Evolutionary conservation across 306 rosid genomes (phyloP), one percentile per base, ranked within the genome.

Genomic region (Sechiopsis laciniata): DNA sequence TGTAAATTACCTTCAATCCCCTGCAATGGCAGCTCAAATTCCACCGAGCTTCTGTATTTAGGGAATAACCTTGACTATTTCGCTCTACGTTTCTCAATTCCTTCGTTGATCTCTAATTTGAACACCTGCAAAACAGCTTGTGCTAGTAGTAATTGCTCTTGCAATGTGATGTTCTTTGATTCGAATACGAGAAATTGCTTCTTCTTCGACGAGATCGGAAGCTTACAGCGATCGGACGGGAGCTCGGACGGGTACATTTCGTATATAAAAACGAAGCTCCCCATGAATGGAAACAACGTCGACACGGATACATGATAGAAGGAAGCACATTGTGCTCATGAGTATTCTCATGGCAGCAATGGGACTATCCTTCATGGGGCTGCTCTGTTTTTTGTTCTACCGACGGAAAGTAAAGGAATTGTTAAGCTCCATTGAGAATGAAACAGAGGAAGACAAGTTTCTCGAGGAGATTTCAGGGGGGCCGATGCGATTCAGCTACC

Each of bases 401-500:
- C 57, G 60, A 73, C 74, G 11, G 63, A 80, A 64, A 73, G 64
- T 50, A 79, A 53, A 56, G 78, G 79, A 78, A 69, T 37, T 78
- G 56, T 42, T 74, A 8, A 79, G 78, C 24, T 80, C 71, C 66
- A 53, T 83, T 61, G 75, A 26, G n/a, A 86, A 80, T 2, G 51
- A 42, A 62, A 74, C 78, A 42, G 85, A 87, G 51, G 91, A 87
- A 24, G 86, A 81, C 69, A 72, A 45, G 24, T 85, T 85, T 80
- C 79, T 85, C 62, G 81, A 57, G 52, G 75, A 68, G 51, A 74
- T 87, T 54, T 82, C 89, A 2, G 74, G 88, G 11, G 59, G 55
- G 84, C 89, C 92, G 0, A 73, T 71, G 37, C 85, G 88, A 5
- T 87, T 76, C 78, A 76, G 67, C 59, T 85, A 78, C 63, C 71